Percentiles rank a stretch among this genome's conserved stretches.
Evolutionary conservation across 2,329 filamentous ascomycete genomes (phyloP).

Genomic region (Onygenales sp.): DNA sequence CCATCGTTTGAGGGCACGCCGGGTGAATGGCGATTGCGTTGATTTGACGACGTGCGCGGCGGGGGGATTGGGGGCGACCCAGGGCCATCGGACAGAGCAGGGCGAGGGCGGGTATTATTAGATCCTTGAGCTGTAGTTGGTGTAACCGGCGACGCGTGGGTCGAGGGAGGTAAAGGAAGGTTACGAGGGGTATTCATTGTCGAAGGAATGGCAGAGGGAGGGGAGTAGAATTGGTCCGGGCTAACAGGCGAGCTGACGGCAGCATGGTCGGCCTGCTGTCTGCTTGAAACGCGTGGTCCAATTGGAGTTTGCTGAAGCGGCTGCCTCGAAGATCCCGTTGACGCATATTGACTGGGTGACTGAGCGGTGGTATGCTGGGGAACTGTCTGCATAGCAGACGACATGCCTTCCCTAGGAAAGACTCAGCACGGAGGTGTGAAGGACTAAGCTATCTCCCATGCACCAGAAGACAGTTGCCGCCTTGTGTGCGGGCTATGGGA

Average conservation of each 20-base stretch:
- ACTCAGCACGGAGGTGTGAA: conserved; percentile 9
- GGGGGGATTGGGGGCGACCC: conserved; percentile 59
- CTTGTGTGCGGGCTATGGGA: not conserved
- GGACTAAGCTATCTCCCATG: conserved; percentile 6
- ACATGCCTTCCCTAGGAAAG: conserved; percentile 41
- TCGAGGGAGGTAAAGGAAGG: conserved; percentile 32
- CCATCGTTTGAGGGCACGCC: conserved; percentile 28
- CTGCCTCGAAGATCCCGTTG: conserved; percentile 39
- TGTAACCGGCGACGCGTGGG: conserved; percentile 34
- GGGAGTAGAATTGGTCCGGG: conserved; percentile 21
- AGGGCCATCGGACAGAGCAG: conserved; percentile 41
- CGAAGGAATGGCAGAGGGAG: conserved; percentile 25
- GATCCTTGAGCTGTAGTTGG: conserved; percentile 13
- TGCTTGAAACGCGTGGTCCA: conserved; percentile 17
- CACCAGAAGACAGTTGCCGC: conserved; percentile 9
- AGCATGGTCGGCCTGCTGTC: conserved; percentile 11
- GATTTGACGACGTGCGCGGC: conserved; percentile 71
- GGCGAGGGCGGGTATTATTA: conserved; percentile 15
- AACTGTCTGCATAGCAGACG: conserved; percentile 54
- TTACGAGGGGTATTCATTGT: conserved; percentile 38
- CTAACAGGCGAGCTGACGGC: conserved; percentile 15
- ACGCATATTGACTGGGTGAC: conserved; percentile 36
- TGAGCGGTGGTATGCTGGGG: conserved; percentile 44
- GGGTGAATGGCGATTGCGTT: conserved; percentile 33
- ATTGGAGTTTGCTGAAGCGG: conserved; percentile 44